Percentiles rank a stretch among this genome's conserved stretches.
Evolutionary conservation across 2,329 filamentous ascomycete genomes (phyloP).

Genomic region (Apiospora sp.): DNA sequence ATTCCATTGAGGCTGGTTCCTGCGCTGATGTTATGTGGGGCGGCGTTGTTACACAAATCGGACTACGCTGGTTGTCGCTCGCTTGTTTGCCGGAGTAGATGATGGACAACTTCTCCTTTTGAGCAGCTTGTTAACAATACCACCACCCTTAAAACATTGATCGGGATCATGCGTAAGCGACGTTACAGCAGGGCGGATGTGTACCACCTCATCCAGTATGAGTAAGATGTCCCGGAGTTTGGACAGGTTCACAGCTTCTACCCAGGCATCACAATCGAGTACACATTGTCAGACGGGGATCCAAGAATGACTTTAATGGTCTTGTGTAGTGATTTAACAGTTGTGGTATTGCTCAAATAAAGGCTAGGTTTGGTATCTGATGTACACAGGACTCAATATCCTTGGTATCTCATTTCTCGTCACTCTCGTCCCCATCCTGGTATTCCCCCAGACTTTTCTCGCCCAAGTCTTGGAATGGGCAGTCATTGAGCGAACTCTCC

Average conservation of each 20-base stretch:
- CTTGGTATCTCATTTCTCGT: constrained; percentile 13
- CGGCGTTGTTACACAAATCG: neutral
- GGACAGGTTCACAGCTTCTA: neutral
- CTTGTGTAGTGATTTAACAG: no score
- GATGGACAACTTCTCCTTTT: neutral
- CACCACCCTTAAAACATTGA: neutral
- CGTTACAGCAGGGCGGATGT: neutral
- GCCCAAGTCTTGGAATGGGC: neutral
- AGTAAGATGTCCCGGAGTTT: neutral
- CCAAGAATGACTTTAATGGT: no score
- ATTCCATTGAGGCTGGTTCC: neutral
- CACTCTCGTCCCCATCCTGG: neutral
- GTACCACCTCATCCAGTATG: neutral
- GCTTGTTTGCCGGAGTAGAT: neutral
- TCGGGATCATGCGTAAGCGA: neutral
- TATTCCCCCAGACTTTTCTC: neutral
- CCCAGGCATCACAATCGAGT: no score
- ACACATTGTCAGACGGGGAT: no score
- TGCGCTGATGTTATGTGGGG: neutral
- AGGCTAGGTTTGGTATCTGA: neutral
- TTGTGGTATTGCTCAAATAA: neutral
- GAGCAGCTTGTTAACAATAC: neutral
- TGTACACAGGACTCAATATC: neutral
- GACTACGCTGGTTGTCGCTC: neutral
- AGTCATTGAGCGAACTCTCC: neutral